A percentile compares a stretch with the other conserved stretches of the same genome.
Conservation (phyloP, 768 basidiomycete genomes). For the Kwoniella pini region DNA sequence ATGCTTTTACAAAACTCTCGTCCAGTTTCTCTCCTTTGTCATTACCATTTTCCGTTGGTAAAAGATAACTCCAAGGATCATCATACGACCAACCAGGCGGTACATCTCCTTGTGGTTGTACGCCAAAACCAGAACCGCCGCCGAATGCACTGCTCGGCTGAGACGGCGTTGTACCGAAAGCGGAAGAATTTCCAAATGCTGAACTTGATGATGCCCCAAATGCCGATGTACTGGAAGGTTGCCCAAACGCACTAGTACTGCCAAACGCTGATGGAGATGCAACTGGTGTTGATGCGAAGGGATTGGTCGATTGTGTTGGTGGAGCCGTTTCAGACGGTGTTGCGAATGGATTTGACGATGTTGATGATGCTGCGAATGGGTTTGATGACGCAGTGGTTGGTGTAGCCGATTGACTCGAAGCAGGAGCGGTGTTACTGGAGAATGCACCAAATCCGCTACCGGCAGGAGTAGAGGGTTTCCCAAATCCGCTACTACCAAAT, state of each 20-base stretch:
- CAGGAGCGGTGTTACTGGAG: slow-evolving; percentile 1
- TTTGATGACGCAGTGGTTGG: not conserved
- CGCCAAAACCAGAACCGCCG: not conserved
- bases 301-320: not conserved
- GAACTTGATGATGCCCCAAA: slow-evolving; percentile 2
- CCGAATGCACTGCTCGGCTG: slow-evolving; percentile 1
- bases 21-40: slow-evolving; percentile 20
- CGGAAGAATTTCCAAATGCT: slow-evolving; percentile 7
- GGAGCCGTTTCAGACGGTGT: slow-evolving; percentile 3
- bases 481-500: slow-evolving; percentile 17
- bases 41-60: slow-evolving; percentile 14
- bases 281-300: slow-evolving; percentile 7
- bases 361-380: slow-evolving; percentile 6
- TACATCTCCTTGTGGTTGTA: slow-evolving; percentile 3
- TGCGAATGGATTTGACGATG: slow-evolving; percentile 17
- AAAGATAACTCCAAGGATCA: slow-evolving; percentile 33
- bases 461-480: slow-evolving; percentile 1
- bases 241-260: slow-evolving; percentile 12
- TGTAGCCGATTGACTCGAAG: not conserved
- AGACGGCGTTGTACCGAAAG: slow-evolving; percentile 11
- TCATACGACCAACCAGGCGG: slow-evolving; percentile 36
- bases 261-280: slow-evolving; percentile 15
- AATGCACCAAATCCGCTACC: slow-evolving; percentile 22
- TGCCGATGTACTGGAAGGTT: not conserved
- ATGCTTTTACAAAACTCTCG: slow-evolving; percentile 17